Conservation (phyloP, 2,329 filamentous ascomycete species). For the Paramyrothecium roridum region DNA sequence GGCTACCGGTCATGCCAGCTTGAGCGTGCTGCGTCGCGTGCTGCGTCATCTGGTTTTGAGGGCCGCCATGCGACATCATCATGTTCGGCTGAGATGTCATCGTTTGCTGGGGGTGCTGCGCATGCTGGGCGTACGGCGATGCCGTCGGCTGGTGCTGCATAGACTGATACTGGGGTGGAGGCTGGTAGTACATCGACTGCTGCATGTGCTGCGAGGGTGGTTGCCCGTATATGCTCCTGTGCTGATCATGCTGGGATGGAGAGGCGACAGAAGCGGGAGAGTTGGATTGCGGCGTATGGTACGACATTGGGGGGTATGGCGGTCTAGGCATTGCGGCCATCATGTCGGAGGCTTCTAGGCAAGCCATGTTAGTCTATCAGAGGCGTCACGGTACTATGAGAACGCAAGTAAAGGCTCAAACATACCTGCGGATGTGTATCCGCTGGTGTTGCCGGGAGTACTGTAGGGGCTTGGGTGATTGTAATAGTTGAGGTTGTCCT, state of each 20-base stretch:
- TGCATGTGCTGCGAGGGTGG: conserved; percentile 75
- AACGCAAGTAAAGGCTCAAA: conserved; percentile 14
- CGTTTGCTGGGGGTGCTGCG: conserved; percentile 46
- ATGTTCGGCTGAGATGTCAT: conserved; percentile 64
- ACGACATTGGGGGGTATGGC: conserved; percentile 82
- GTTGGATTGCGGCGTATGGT: conserved; percentile 93
- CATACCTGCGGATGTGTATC: conserved; percentile 85
- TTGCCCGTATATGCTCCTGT: conserved; percentile 81
- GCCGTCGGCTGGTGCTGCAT: conserved; percentile 61
- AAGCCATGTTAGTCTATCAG: conserved; percentile 11
- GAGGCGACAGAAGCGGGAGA: conserved; percentile 92
- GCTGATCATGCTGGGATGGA: conserved; percentile 83
- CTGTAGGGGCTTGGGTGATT: conserved; percentile 80
- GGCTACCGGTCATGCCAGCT: conserved; percentile 57
- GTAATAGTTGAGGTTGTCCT: conserved; percentile 69
- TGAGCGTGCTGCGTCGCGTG: conserved; percentile 56
- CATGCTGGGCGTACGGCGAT: conserved; percentile 60
- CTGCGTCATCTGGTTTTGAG: conserved; percentile 57
- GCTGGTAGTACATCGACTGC: conserved; percentile 73
- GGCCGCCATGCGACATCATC: conserved; percentile 61
- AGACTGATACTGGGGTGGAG: conserved; percentile 60
- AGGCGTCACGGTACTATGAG: no score
- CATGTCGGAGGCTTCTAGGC: conserved; percentile 58
- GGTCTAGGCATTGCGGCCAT: conserved; percentile 74
- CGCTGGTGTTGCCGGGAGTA: conserved; percentile 74